phyloP scores from a whole-genome alignment of 306 rosid genomes.

The Malus asiatica region DNA sequence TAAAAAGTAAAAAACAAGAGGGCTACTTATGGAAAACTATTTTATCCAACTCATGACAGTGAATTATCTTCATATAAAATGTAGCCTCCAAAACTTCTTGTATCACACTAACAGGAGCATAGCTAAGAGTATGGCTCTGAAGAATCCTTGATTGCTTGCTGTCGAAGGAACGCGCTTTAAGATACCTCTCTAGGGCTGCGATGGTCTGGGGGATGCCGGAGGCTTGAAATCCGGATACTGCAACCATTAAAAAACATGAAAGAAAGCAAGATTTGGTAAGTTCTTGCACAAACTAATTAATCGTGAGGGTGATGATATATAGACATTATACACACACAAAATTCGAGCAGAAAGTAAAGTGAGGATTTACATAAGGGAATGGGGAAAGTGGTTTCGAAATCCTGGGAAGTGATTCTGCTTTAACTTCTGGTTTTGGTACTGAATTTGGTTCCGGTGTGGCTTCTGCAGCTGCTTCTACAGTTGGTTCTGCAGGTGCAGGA shows the following conservation, averaged over 20 bases:
- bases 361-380: constrained; percentile 57
- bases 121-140: constrained; percentile 5
- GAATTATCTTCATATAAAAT: constrained; percentile 7
- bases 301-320: neutral
- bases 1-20: constrained; percentile 13
- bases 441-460: constrained; percentile 52
- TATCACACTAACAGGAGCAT: constrained; percentile 15
- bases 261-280: neutral
- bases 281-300: neutral
- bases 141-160: constrained; percentile 14
- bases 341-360: constrained; percentile 5
- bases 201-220: constrained; percentile 87
- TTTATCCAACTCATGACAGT: constrained; percentile 15
- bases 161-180: constrained; percentile 9
- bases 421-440: constrained; percentile 51
- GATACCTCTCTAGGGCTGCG: constrained; percentile 63
- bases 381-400: constrained; percentile 71
- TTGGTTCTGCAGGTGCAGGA: constrained; percentile 48
- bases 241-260: constrained; percentile 7
- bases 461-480: constrained; percentile 31
- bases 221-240: constrained; percentile 99
- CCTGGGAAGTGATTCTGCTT: constrained; percentile 48
- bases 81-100: constrained; percentile 12
- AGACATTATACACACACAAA: neutral
- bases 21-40: neutral